phyloP scores from a whole-genome alignment of 805 yeast genomes.

The Kodamaea kakaduensis region DNA sequence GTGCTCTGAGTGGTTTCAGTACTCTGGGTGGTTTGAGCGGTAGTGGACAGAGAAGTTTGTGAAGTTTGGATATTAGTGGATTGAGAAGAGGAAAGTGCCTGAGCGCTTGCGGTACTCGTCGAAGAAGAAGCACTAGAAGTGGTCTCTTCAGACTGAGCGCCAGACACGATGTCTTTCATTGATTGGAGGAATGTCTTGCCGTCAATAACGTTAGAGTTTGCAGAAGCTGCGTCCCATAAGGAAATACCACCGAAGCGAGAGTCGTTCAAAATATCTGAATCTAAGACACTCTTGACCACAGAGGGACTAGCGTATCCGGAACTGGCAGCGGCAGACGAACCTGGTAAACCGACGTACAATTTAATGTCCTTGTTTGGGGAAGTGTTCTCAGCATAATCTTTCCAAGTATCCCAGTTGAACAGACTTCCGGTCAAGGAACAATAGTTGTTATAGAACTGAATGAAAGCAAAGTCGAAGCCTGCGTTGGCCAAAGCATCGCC shows the following conservation, averaged over 20 bases:
- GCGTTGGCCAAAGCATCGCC: slow-evolving; percentile 40
- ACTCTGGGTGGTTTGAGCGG: background rate
- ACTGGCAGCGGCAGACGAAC: slow-evolving; percentile 45
- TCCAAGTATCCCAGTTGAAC: slow-evolving; percentile 74
- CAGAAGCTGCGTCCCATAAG: slow-evolving; percentile 37
- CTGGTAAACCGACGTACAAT: slow-evolving; percentile 71
- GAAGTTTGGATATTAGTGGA: slow-evolving; percentile 9
- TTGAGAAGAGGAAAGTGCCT: slow-evolving; percentile 7
- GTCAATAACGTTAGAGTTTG: slow-evolving; percentile 13
- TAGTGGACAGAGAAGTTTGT: slow-evolving; percentile 2
- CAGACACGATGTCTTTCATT: slow-evolving; percentile 16
- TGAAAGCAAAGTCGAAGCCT: slow-evolving; percentile 72
- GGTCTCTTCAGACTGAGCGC: slow-evolving; percentile 6
- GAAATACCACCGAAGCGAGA: slow-evolving; percentile 35
- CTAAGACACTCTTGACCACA: slow-evolving; percentile 15
- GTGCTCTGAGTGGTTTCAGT: slow-evolving; percentile 5
- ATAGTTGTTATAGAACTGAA: slow-evolving; percentile 88
- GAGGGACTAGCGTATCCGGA: slow-evolving; percentile 45
- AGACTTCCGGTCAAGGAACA: slow-evolving; percentile 44
- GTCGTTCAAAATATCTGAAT: slow-evolving; percentile 15
- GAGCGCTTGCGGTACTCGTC: slow-evolving; percentile 5
- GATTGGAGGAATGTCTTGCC: slow-evolving; percentile 17
- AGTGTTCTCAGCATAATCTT: slow-evolving; percentile 49
- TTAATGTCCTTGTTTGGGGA: slow-evolving; percentile 69
- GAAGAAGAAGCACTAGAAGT: slow-evolving; percentile 7